Evolutionary conservation across 805 yeast genomes (phyloP), one percentile per base, ranked within the genome.

Genomic region (Ogataea polymorpha): DNA sequence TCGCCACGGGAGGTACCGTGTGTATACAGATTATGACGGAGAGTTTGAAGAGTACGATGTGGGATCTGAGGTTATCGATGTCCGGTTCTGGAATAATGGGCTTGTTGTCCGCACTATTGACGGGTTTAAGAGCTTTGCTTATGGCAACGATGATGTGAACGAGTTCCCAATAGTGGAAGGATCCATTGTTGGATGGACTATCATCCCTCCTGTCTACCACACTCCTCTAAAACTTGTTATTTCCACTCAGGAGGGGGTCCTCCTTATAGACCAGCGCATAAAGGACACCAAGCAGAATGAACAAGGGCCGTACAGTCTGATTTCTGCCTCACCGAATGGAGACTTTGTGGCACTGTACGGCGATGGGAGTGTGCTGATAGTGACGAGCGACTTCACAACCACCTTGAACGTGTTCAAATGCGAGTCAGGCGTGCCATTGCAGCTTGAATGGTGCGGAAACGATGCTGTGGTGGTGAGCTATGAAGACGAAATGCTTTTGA

Each of bases 391-490:
- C 40, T 74, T 78, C 42, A 62, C 67, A 41, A 65, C 65, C 23
- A 62, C 67, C 5, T 61, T 77, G 12, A 61, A 72, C 31, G 74
- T 69, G 34, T 74, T 68, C 51, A 58, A 70, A 7, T 65, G 75
- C 2, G 58, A 54, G 16, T 53, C 54, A 42, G 40, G 61, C 5
- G 44, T 51, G 0, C 80, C 83, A 0, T 59, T 54, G 30, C 71
- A 73, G 44, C 63, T 86, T 14, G 72, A 71, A 42, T 93, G 97
- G 98, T 83, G 96, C 57, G 87, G 91, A 0, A 79, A 82, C 50
- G 96, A 88, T 61, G 87, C 93, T 0, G 79, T 90, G 1, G 79
- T 81, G 0, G 56, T 82, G 10, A 66, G 78, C 1, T 63, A 63
- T 45, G 66, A 72, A 2, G 91, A 83, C 50, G 88, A 83, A 38